Percentiles rank a stretch among this genome's conserved stretches.
These are phyloP conservation scores for Serendipita sp. DNA, from an alignment of 768 basidiomycete species.

Conservation along the genomic window DNA sequence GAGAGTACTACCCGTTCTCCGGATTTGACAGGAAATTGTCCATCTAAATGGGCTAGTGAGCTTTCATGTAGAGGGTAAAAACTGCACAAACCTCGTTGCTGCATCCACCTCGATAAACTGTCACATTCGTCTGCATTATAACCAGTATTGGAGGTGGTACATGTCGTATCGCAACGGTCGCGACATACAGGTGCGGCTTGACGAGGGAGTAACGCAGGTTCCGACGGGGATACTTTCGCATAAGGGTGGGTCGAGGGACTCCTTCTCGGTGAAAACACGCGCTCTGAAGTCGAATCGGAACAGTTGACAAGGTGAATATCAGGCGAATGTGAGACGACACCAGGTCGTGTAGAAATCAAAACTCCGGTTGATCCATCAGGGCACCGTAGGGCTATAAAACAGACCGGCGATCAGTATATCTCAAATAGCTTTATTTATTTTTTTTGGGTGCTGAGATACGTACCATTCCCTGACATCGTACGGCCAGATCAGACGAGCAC, in stretches of 20 bases:
- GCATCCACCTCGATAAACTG: background rate
- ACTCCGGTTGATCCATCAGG: background rate
- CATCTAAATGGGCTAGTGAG: background rate
- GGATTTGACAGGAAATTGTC: background rate
- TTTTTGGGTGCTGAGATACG: too few relatives aligned
- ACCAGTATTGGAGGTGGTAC: background rate
- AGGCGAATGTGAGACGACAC: background rate
- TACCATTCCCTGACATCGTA: too few relatives aligned
- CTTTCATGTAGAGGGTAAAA: background rate
- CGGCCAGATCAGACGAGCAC: too few relatives aligned
- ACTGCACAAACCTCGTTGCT: background rate
- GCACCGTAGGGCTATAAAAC: background rate
- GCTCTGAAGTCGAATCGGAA: background rate
- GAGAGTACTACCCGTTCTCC: background rate
- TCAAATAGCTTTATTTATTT: background rate
- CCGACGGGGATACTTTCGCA: background rate
- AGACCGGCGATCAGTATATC: background rate
- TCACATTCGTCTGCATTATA: slow-evolving; percentile 4
- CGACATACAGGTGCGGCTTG: background rate
- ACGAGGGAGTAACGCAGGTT: background rate
- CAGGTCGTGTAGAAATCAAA: background rate
- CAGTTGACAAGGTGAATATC: background rate
- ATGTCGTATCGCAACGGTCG: background rate
- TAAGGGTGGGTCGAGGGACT: too few relatives aligned
- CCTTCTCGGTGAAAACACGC: too few relatives aligned